These are phyloP conservation scores for Phytopythium vexans DNA, from an alignment of 352 stramenopile genomes.

Conservation along the genomic window DNA sequence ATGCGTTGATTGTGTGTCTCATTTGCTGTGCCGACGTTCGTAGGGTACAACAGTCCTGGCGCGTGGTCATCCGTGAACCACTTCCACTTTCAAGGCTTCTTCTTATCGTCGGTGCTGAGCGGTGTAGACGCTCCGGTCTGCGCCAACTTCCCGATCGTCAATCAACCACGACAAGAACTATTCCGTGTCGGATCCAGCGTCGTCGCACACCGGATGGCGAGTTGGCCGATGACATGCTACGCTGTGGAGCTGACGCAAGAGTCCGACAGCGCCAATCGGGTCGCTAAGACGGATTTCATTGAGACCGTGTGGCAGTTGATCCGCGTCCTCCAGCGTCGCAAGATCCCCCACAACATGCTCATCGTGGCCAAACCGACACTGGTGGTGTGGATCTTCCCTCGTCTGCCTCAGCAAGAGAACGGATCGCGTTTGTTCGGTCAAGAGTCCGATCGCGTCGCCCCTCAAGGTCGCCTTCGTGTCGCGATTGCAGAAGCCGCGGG, in stretches of 20 bases:
- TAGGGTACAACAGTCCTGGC: constrained; percentile 70
- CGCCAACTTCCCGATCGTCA: constrained; percentile 35
- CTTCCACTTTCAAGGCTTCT: constrained; percentile 69
- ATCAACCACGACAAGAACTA: constrained; percentile 28
- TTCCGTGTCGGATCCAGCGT: constrained; percentile 14
- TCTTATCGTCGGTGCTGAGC: constrained; percentile 16
- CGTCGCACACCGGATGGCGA: constrained; percentile 17
- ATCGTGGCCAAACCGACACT: constrained; percentile 11
- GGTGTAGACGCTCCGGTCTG: neutral
- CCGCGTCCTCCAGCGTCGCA: constrained; percentile 25
- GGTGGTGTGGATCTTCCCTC: constrained; percentile 53
- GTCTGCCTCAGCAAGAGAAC: constrained; percentile 53
- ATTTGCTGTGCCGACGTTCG: neutral
- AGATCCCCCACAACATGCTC: constrained; percentile 59
- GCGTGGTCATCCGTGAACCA: constrained; percentile 81
- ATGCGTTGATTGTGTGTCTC: neutral
- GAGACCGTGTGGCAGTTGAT: constrained; percentile 39
- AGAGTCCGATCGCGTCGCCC: neutral
- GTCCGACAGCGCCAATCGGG: neutral
- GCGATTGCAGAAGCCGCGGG: constrained; percentile 61
- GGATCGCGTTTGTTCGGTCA: constrained; percentile 11
- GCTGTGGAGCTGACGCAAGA: constrained; percentile 14
- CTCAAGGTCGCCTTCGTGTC: constrained; percentile 31
- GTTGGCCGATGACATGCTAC: constrained; percentile 53
- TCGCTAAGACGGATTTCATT: constrained; percentile 5